phyloP scores from a whole-genome alignment of 345 rosid genomes.

The Heritiera fomes region DNA sequence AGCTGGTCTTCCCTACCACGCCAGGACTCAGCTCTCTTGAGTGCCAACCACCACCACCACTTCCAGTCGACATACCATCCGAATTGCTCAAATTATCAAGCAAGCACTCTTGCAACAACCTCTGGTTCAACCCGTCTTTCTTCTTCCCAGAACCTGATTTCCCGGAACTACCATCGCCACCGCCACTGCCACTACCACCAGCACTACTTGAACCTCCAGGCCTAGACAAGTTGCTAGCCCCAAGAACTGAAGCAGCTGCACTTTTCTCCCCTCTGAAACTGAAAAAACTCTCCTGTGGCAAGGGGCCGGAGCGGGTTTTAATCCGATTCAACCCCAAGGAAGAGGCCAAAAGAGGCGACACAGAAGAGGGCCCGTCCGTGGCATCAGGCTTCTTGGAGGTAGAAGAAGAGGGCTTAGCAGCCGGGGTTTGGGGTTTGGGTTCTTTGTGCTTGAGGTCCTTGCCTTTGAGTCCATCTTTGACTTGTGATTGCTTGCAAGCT shows the following conservation, averaged over 20 bases:
- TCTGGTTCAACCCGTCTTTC: conserved; percentile 53
- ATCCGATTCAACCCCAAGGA: conserved; percentile 92
- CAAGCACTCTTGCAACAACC: conserved; percentile 44
- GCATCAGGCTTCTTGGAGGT: conserved; percentile 40
- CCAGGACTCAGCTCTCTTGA: conserved; percentile 62
- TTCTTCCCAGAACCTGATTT: conserved; percentile 53
- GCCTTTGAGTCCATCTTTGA: conserved; percentile 63
- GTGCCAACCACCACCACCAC: conserved; percentile 31
- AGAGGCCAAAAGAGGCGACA: conserved; percentile 83
- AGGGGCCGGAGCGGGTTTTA: conserved; percentile 95
- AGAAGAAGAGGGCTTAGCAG: conserved; percentile 40
- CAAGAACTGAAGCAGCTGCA: conserved; percentile 39
- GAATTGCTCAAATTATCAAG: conserved; percentile 43
- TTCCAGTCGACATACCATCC: conserved; percentile 46
- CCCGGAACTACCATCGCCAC: conserved; percentile 41
- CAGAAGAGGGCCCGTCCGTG: conserved; percentile 52
- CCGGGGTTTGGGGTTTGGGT: conserved; percentile 8
- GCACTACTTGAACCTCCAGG: conserved; percentile 17
- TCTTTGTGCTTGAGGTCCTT: conserved; percentile 59
- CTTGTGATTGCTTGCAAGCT: conserved; percentile 49
- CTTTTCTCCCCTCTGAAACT: conserved; percentile 65
- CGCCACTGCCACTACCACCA: conserved; percentile 18
- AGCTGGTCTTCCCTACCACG: conserved; percentile 46
- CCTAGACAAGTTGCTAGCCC: conserved; percentile 84
- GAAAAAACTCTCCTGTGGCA: conserved; percentile 84